phyloP scores from a whole-genome alignment of 352 stramenopile species.

The Pythium dissotocum region DNA sequence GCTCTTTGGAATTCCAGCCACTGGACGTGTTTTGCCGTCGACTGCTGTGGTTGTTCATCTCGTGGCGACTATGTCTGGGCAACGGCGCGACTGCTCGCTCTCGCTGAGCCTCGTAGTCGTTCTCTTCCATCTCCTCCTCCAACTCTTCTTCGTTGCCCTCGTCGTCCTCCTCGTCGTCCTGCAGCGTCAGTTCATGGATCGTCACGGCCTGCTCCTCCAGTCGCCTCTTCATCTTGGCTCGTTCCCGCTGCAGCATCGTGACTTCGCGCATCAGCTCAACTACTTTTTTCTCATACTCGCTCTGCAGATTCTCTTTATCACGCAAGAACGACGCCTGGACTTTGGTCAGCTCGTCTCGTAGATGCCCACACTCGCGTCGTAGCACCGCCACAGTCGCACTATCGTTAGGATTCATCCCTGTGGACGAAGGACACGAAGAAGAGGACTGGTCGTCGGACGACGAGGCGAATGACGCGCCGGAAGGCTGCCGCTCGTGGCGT shows the following conservation, averaged over 20 bases:
- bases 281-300: slow-evolving; percentile 36
- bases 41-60: not conserved
- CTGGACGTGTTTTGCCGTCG: not conserved
- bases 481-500: slow-evolving; percentile 12
- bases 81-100: not conserved
- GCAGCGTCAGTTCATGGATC: slow-evolving; percentile 77
- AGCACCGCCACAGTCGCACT: slow-evolving; percentile 25
- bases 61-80: not conserved
- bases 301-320: slow-evolving; percentile 33
- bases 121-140: not conserved
- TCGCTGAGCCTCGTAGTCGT: not conserved
- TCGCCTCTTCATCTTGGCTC: slow-evolving; percentile 40
- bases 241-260: slow-evolving; percentile 43
- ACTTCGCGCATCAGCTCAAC: slow-evolving; percentile 45
- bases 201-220: slow-evolving; percentile 68
- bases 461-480: not conserved
- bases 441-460: not conserved
- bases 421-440: not conserved
- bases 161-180: slow-evolving; percentile 40
- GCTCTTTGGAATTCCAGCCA: not conserved
- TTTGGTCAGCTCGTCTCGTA: slow-evolving; percentile 30
- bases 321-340: slow-evolving; percentile 27
- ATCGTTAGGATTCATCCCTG: not conserved
- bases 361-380: slow-evolving; percentile 32
- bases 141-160: slow-evolving; percentile 28